Evolutionary conservation across 805 yeast genomes (phyloP).

Genomic region (Yarrowia sp.): DNA sequence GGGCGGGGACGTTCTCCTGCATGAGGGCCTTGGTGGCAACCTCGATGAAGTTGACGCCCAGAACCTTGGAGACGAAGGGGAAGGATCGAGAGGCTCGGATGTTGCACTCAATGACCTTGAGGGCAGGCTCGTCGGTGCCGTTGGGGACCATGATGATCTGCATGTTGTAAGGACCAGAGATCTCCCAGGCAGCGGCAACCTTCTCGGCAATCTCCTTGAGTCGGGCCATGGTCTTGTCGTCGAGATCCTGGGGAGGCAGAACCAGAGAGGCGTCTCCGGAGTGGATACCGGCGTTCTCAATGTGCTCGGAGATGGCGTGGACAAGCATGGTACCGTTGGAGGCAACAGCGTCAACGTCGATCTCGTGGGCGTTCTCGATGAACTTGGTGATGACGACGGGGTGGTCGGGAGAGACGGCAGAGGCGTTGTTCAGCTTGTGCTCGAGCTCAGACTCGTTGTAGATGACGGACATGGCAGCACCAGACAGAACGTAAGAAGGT

Average conservation of each 20-base stretch:
- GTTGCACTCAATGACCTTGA: conserved; percentile 98
- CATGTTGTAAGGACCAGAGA: conserved; percentile 98
- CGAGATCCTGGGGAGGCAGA: conserved; percentile 83
- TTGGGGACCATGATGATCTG: conserved; percentile 83
- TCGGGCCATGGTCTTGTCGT: conserved; percentile 62
- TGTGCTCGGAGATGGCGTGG: conserved; percentile 96
- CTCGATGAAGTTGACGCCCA: conserved; percentile 92
- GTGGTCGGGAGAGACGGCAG: conserved; percentile 90
- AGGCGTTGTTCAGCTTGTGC: conserved; percentile 77
- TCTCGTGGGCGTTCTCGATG: conserved; percentile 94
- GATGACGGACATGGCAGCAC: conserved; percentile 98
- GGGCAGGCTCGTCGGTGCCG: conserved; percentile 56
- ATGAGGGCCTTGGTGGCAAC: conserved; percentile 87
- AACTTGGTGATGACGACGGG: conserved; percentile 97
- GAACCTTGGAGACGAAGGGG: conserved; percentile 97
- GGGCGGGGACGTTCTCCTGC: conserved; percentile 65
- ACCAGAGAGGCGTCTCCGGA: conserved; percentile 98
- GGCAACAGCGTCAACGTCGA: conserved; percentile 97
- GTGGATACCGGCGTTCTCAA: conserved; percentile 98
- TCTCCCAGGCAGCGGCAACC: conserved; percentile 91
- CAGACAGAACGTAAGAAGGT: conserved; percentile 95
- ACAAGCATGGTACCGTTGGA: conserved; percentile 81
- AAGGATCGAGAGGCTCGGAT: conserved; percentile 97
- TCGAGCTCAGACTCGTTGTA: conserved; percentile 75
- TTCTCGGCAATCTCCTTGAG: conserved; percentile 86